Conservation (phyloP, 1,139 yeast species). For the Geotrichum restrictum region DNA sequence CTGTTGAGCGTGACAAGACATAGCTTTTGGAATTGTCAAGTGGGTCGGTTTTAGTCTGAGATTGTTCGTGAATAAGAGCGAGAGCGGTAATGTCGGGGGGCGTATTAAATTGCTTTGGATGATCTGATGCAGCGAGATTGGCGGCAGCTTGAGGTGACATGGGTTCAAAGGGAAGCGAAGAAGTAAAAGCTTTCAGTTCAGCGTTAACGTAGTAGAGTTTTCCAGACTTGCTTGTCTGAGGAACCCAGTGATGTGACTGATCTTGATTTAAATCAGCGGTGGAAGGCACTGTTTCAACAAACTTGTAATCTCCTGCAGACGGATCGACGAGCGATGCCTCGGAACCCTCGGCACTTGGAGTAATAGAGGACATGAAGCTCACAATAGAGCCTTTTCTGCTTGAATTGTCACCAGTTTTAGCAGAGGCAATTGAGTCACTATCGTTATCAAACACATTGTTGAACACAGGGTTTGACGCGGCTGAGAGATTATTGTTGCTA, state of each 20-base stretch:
- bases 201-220: constrained; percentile 32
- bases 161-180: constrained; percentile 30
- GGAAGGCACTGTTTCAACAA: constrained; percentile 21
- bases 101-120: constrained; percentile 5
- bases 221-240: constrained; percentile 32
- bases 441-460: constrained; percentile 17
- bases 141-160: constrained; percentile 21
- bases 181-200: constrained; percentile 25
- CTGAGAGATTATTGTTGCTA: neutral
- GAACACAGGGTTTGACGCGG: constrained; percentile 14
- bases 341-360: constrained; percentile 19
- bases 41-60: constrained; percentile 2
- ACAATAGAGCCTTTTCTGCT: constrained; percentile 28
- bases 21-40: constrained; percentile 13
- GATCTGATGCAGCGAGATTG: constrained; percentile 9
- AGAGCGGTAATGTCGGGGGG: constrained; percentile 16
- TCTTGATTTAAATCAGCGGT: constrained; percentile 19
- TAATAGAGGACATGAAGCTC: constrained; percentile 20
- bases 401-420: constrained; percentile 5
- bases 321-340: constrained; percentile 18
- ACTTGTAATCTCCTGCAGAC: constrained; percentile 21
- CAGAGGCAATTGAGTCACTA: constrained; percentile 6
- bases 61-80: constrained; percentile 7
- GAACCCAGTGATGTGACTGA: constrained; percentile 32
- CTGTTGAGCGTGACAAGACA: constrained; percentile 18